Evolutionary conservation across 345 rosid species (phyloP), one percentile per base, ranked within the genome.

Genomic region (Pistacia vera): DNA sequence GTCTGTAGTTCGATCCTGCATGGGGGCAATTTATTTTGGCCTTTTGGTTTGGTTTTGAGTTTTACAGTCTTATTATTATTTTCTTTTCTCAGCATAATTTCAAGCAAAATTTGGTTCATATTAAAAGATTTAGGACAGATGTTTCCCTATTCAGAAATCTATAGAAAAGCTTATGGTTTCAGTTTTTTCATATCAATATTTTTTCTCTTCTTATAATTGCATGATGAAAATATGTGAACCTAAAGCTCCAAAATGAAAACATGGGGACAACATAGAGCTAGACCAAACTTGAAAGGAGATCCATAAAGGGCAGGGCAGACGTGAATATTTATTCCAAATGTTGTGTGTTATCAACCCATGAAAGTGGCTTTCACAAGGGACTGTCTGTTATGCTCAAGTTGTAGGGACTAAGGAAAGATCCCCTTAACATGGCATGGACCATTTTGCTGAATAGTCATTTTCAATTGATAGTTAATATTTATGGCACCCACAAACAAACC

Each of bases 1-100:
- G 95, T 90, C 89, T 83, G 92, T 85, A 86, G 95, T 90, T 90
- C 91, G 90, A 92, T 89, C 90, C 88, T 92, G 90, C 90, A 85
- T 89, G 87, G 78, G 92, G 91, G 95, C 95, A 90, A 1, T 17
- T 11, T 58, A 0, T 20, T 20, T 5, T 20, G 8, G 20, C 20
- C 59, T 16, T 17, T 30, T 30, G 58, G 58, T 13, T 30, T 12
- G 7, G 17, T 30, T 28, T 30, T 61, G 65, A 5, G 11, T 10
- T 28, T 30, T 5, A 60, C 4, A 22, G 12, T 16, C 28, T 14
- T 16, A 30, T 30, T 13, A 5, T 11, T 56, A 13, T 28, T 30
- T 30, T 28, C 33, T 30, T 30, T 30, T 30, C 33, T 30, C 33
- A 30, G 33, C 33, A 30, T 30, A 30, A 30, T 30, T 30, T 30